A percentile compares a stretch with the other conserved stretches of the same genome.
These are phyloP conservation scores for Deinandra increscens DNA, from an alignment of 129 eudicot species.

Conservation along the genomic window DNA sequence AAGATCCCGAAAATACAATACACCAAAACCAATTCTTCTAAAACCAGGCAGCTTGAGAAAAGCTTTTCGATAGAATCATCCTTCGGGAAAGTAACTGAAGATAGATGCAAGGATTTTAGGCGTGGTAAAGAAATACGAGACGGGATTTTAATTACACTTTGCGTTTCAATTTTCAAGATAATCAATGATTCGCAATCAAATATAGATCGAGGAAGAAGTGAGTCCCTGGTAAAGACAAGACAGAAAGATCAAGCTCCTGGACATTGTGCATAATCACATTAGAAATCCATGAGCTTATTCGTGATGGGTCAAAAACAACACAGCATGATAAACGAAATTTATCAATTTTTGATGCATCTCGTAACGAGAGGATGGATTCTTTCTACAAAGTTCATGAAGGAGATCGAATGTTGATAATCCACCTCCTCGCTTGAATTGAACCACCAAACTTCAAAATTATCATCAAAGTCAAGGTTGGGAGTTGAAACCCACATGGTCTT, in stretches of 20 bases:
- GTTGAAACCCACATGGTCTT: conserved; percentile 28
- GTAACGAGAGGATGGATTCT: conserved; percentile 21
- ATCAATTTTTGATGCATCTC: conserved; percentile 19
- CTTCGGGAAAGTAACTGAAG: conserved; percentile 15
- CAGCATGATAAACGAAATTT: conserved; percentile 28
- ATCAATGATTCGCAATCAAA: conserved; percentile 24
- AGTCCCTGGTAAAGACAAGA: conserved; percentile 12
- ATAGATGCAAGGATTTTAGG: conserved; percentile 26
- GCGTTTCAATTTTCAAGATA: conserved; percentile 27
- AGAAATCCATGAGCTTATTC: conserved; percentile 23
- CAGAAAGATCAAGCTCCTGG: conserved; percentile 29
- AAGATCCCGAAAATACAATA: conserved; percentile 20
- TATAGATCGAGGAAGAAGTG: conserved; percentile 28
- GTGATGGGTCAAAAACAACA: conserved; percentile 9
- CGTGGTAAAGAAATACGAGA: conserved; percentile 23
- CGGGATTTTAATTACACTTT: conserved; percentile 24
- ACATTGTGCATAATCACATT: conserved; percentile 23
- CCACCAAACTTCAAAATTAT: conserved; percentile 38
- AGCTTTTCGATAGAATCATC: conserved; percentile 28
- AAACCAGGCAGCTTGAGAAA: conserved; percentile 17
- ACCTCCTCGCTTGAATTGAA: conserved; percentile 33
- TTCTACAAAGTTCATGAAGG: conserved; percentile 28
- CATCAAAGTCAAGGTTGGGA: conserved; percentile 28
- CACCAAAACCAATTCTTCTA: conserved; percentile 27
- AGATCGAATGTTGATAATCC: neutral